A percentile compares a stretch with the other conserved stretches of the same genome.
Conservation (phyloP, 2,329 filamentous ascomycete species). For the Fusarium longipes region DNA sequence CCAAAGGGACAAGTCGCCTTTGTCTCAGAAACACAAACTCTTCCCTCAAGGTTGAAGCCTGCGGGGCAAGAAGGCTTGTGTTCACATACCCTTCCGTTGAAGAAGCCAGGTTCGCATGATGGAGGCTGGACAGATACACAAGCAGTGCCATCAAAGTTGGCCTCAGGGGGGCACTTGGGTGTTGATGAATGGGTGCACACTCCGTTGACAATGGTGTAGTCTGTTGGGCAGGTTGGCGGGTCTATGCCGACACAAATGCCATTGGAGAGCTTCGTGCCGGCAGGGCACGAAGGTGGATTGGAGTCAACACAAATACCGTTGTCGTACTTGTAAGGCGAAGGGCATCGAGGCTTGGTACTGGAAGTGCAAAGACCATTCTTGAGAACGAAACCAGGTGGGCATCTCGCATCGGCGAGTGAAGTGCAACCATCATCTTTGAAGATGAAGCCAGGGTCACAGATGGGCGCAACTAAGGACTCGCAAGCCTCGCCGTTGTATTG, state of each 20-base stretch:
- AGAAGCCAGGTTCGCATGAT: slow-evolving; percentile 11
- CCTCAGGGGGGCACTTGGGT: not conserved
- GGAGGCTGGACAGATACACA: slow-evolving; percentile 13
- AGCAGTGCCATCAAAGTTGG: slow-evolving; percentile 9
- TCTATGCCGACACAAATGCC: slow-evolving; percentile 1
- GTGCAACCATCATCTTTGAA: slow-evolving; percentile 7
- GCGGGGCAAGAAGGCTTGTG: slow-evolving; percentile 15
- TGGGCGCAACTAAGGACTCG: not conserved
- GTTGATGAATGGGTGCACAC: slow-evolving; percentile 2
- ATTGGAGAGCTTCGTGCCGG: not conserved
- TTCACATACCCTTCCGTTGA: slow-evolving; percentile 27
- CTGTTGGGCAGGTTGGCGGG: not conserved
- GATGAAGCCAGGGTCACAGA: slow-evolving; percentile 2
- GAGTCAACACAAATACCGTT: slow-evolving; percentile 12
- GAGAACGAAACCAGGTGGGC: slow-evolving; percentile 21
- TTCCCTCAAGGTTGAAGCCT: not conserved
- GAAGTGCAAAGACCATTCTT: slow-evolving; percentile 26
- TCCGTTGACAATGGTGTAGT: not conserved
- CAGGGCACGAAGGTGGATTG: not conserved
- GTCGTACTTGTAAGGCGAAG: not conserved
- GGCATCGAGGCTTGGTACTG: not conserved
- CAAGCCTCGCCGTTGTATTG: slow-evolving; percentile 25
- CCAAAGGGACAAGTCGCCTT: not conserved
- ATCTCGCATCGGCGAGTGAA: not conserved
- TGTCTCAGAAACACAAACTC: slow-evolving; percentile 6